Percentiles rank a stretch among this genome's conserved stretches.
Evolutionary conservation across 805 yeast genomes (phyloP).

Genomic region (Pichia occidentalis): DNA sequence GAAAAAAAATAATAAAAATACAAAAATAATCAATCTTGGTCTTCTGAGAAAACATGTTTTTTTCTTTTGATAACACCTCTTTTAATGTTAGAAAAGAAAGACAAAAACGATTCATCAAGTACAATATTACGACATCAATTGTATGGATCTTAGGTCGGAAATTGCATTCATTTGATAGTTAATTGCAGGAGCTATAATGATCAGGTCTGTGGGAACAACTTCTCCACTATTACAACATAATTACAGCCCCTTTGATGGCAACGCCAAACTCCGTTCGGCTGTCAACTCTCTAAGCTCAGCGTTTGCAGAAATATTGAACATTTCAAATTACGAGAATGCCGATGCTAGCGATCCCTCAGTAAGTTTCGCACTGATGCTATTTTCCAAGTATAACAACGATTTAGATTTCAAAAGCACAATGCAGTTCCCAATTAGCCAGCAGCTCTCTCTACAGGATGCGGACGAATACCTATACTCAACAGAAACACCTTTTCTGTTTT

Average conservation of each 20-base stretch:
- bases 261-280: not conserved
- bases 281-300: constrained; percentile 1
- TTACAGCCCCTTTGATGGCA: not conserved
- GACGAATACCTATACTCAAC: constrained; percentile 4
- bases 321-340: not conserved
- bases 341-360: constrained; percentile 9
- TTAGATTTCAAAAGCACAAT: constrained; percentile 3
- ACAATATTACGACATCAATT: too few species aligned
- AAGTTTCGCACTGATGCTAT: constrained; percentile 4
- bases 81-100: too few species aligned
- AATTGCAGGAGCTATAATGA: too few species aligned
- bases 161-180: too few species aligned
- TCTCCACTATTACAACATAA: not conserved
- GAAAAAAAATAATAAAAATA: too few species aligned
- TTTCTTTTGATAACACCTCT: too few species aligned
- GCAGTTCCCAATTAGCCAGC: constrained; percentile 2
- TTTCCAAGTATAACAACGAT: constrained; percentile 9
- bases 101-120: too few species aligned
- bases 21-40: too few species aligned
- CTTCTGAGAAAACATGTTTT: too few species aligned
- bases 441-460: not conserved
- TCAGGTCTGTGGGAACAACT: too few species aligned
- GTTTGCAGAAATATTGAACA: constrained; percentile 4
- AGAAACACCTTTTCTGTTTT: not conserved
- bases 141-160: too few species aligned